These are phyloP conservation scores for Ascochyta rabiei DNA, from an alignment of 2,329 filamentous ascomycete species.

Conservation along the genomic window DNA sequence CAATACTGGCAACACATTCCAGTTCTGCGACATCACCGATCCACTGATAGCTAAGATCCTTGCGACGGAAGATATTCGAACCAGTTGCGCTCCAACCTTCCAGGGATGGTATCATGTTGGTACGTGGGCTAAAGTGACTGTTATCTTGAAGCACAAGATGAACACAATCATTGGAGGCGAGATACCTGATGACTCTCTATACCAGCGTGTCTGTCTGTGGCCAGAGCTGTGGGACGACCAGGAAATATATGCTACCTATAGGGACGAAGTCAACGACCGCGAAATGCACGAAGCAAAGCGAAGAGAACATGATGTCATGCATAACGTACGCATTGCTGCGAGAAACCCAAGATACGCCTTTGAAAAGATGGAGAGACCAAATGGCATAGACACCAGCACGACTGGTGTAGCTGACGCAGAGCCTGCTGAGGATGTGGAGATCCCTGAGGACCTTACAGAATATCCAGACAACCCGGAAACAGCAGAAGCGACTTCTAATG, in stretches of 20 bases:
- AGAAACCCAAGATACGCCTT: slow-evolving; percentile 44
- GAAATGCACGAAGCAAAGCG: slow-evolving; percentile 30
- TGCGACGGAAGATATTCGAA: slow-evolving; percentile 60
- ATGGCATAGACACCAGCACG: background rate
- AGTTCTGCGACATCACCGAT: slow-evolving; percentile 90
- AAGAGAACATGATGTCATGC: slow-evolving; percentile 42
- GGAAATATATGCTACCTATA: slow-evolving; percentile 37
- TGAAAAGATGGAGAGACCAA: slow-evolving; percentile 35
- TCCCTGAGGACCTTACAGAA: slow-evolving; percentile 42
- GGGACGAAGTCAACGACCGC: slow-evolving; percentile 34
- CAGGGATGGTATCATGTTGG: slow-evolving; percentile 88
- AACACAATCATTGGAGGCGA: slow-evolving; percentile 47
- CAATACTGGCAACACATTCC: slow-evolving; percentile 88
- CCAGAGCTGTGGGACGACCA: slow-evolving; percentile 44
- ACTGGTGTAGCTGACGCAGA: slow-evolving; percentile 9
- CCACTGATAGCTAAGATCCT: slow-evolving; percentile 72
- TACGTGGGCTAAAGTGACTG: slow-evolving; percentile 80
- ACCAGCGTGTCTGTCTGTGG: slow-evolving; percentile 41
- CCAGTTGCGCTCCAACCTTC: slow-evolving; percentile 51
- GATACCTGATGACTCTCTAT: slow-evolving; percentile 38
- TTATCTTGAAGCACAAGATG: slow-evolving; percentile 88
- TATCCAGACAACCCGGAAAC: slow-evolving; percentile 37
- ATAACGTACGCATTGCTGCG: slow-evolving; percentile 39
- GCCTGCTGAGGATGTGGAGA: slow-evolving; percentile 29
- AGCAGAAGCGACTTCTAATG: slow-evolving; percentile 31